Percentiles rank a stretch among this genome's conserved stretches.
Evolutionary conservation across 23 red algal species (phyloP).

Genomic region (Agarophyton chilense): DNA sequence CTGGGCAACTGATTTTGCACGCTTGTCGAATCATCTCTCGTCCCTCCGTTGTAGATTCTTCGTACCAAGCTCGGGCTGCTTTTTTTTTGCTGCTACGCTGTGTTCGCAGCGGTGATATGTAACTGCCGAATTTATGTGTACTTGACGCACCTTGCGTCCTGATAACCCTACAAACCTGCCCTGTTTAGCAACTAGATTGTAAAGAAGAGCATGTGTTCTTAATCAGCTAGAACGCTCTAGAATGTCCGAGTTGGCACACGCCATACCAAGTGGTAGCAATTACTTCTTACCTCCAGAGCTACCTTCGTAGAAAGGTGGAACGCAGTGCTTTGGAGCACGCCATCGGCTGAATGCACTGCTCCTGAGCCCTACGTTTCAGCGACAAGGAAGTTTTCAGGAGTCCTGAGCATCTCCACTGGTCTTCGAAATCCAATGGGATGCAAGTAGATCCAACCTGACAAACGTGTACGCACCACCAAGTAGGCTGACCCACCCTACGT

Average conservation of each 20-base stretch:
- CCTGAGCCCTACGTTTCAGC: neutral
- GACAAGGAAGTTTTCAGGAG: neutral
- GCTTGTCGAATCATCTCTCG: neutral
- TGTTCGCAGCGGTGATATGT: neutral
- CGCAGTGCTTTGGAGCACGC: neutral
- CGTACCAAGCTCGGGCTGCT: too few species aligned
- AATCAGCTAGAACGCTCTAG: too few species aligned
- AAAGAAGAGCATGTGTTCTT: neutral
- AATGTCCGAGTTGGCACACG: neutral
- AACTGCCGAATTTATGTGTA: neutral
- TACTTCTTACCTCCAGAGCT: too few species aligned
- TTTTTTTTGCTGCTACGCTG: too few species aligned
- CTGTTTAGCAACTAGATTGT: neutral
- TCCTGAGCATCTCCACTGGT: neutral
- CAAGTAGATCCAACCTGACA: too few species aligned
- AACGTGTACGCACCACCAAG: too few species aligned
- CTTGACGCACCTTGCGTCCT: neutral
- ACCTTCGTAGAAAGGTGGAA: neutral
- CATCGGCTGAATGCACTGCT: neutral
- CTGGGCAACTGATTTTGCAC: slow-evolving; percentile 15
- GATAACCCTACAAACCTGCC: neutral
- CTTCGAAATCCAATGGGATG: too few species aligned
- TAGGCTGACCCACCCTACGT: too few species aligned
- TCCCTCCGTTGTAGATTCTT: too few species aligned
- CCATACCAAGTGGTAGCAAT: too few species aligned